Evolutionary conservation across 2,329 filamentous ascomycete species (phyloP).

Genomic region (Diaporthe batatas): DNA sequence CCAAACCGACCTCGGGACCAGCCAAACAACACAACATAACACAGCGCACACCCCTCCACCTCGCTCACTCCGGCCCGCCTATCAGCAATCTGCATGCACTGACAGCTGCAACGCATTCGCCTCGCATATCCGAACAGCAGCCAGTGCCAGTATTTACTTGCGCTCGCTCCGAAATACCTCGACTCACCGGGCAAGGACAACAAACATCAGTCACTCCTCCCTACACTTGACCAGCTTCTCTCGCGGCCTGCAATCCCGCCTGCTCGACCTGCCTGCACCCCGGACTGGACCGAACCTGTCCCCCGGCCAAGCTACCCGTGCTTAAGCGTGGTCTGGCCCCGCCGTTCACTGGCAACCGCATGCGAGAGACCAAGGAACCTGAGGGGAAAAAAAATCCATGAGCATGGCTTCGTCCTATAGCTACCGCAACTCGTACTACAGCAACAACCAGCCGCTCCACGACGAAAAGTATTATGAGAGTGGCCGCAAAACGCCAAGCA

Average conservation of each 20-base stretch:
- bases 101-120: constrained; percentile 32
- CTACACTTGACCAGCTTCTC: constrained; percentile 19
- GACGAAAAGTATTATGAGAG: constrained; percentile 56
- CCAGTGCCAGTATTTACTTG: constrained; percentile 35
- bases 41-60: constrained; percentile 25
- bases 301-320: constrained; percentile 34
- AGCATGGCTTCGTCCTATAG: constrained; percentile 66
- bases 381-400: constrained; percentile 13
- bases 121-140: constrained; percentile 32
- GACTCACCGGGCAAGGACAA: constrained; percentile 12
- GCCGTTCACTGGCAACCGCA: constrained; percentile 42
- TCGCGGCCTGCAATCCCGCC: not conserved
- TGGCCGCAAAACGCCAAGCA: constrained; percentile 41
- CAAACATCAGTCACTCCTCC: constrained; percentile 4
- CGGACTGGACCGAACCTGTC: constrained; percentile 21
- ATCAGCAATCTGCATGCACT: constrained; percentile 31
- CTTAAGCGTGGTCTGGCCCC: constrained; percentile 38
- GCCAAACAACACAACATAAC: constrained; percentile 30
- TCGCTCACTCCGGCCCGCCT: constrained; percentile 24
- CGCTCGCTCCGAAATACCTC: constrained; percentile 23
- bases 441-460: constrained; percentile 52
- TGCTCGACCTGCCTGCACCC: constrained; percentile 3
- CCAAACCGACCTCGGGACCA: constrained; percentile 5
- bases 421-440: constrained; percentile 68
- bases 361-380: not conserved